Evolutionary conservation across 2,329 filamentous ascomycete species (phyloP).

Genomic region (Xylaria sp.): DNA sequence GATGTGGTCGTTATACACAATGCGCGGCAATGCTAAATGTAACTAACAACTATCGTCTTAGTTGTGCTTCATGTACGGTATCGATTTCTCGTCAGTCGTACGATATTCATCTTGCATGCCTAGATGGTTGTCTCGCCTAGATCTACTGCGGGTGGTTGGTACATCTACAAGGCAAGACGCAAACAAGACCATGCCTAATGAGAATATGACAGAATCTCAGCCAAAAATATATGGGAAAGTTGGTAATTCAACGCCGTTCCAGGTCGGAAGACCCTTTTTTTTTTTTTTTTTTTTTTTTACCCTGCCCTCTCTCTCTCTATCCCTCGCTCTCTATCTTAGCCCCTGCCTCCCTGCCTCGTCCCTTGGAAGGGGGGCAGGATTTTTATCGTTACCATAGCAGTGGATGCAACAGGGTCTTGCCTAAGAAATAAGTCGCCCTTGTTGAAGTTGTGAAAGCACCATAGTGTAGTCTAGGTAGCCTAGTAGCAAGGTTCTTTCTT

Average conservation of each 20-base stretch:
- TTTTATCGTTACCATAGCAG: conserved; percentile 31
- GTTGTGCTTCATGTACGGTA: not conserved
- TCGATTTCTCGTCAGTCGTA: conserved; percentile 13
- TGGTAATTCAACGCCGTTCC: too few relatives aligned
- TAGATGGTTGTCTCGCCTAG: too few relatives aligned
- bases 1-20: not conserved
- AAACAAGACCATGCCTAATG: too few relatives aligned
- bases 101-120: conserved; percentile 12
- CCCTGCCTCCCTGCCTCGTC: not conserved
- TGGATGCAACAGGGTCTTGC: conserved; percentile 35
- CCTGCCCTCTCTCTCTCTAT: too few relatives aligned
- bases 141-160: not conserved
- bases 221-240: too few relatives aligned
- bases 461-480: conserved; percentile 4
- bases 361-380: conserved; percentile 27
- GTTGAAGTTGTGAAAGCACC: conserved; percentile 18
- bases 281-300: too few relatives aligned
- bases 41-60: not conserved
- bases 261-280: too few relatives aligned
- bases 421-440: conserved; percentile 23
- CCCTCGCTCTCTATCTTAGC: too few relatives aligned
- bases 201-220: too few relatives aligned
- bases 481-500: conserved; percentile 27
- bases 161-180: not conserved
- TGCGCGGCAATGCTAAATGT: too few relatives aligned